These are phyloP conservation scores for Albifimbria verrucaria DNA, from an alignment of 2,329 filamentous ascomycete species.

Conservation along the genomic window DNA sequence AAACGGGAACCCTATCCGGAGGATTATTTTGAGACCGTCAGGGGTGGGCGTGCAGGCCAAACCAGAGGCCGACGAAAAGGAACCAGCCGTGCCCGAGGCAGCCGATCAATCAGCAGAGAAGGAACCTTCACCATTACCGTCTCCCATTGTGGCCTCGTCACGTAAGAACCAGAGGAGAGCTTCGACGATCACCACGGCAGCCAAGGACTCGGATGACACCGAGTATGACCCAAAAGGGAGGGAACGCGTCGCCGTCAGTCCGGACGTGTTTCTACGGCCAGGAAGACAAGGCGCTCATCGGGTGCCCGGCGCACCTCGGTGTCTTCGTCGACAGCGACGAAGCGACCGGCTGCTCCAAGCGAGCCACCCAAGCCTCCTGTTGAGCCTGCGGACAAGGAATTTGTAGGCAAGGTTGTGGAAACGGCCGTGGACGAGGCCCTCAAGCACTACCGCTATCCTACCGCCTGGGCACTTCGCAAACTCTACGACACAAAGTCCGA, in stretches of 20 bases:
- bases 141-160: slow-evolving; percentile 16
- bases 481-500: slow-evolving; percentile 56
- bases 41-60: slow-evolving; percentile 22
- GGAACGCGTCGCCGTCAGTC: slow-evolving; percentile 29
- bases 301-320: slow-evolving; percentile 16
- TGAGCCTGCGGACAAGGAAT: slow-evolving; percentile 36
- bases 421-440: slow-evolving; percentile 57
- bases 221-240: slow-evolving; percentile 40
- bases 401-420: slow-evolving; percentile 52
- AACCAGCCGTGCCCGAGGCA: slow-evolving; percentile 19
- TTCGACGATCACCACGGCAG: slow-evolving; percentile 14
- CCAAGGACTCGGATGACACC: slow-evolving; percentile 33
- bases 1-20: slow-evolving; percentile 21
- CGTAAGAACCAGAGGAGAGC: slow-evolving; percentile 11
- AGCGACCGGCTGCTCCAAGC: slow-evolving; percentile 6
- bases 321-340: slow-evolving; percentile 16
- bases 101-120: slow-evolving; percentile 14
- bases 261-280: slow-evolving; percentile 26
- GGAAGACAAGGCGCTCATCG: slow-evolving; percentile 22
- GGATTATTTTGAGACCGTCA: slow-evolving; percentile 44
- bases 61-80: slow-evolving; percentile 17
- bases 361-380: slow-evolving; percentile 9
- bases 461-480: slow-evolving; percentile 58
- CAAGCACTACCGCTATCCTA: slow-evolving; percentile 54
- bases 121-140: not conserved